Base-by-base conservation (phyloP, 352 stramenopile genomes). In the Blastocystis sp. region DNA sequence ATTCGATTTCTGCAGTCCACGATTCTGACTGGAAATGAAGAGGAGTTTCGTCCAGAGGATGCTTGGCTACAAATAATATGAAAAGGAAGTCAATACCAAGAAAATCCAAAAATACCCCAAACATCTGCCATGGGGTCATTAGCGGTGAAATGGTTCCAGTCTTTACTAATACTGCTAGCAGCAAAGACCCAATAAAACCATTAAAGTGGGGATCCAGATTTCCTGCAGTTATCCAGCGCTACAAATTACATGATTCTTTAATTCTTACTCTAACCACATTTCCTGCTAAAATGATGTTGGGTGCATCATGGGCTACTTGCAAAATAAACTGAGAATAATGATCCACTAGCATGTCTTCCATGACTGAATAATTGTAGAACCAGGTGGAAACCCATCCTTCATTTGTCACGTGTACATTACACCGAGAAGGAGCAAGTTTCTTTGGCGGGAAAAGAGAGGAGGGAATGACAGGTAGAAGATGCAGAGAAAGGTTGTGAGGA, bases 331-430 rank as follows among this genome's bases (percentile, higher is more conserved):
- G 20, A n/a, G 45, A 30, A 26, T 81, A 81, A 24, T 81, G 70
- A 43, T 63, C 41, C 11, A 65, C 4, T 7, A 81, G 45, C n/a
- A 81, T 34, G 54, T 81, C 70, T 53, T 81, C 70, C 8, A 81
- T 45, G 39, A 81, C 50, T 6, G 43, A 39, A 18, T 5, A 81
- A 24, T 81, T 81, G 54, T 81, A 81, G 70, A 81, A 81, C 70
- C 70, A 81, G 3, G 70, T 65, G 20, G 39, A 34, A 63, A 34
- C 37, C 5, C 26, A 24, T 5, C 39, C 43, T 56, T 56, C 39
- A 11, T 43, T 37, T 7, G 43, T 11, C 3, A 65, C 43, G 30
- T 64, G 70, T n/a, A 81, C 70, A 43, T 65, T 63, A 26, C 24
- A 50, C 7, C 26, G 39, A n/a, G 43, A 24, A n/a, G 55, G 4